Percentiles rank a stretch among this genome's conserved stretches.
These are phyloP conservation scores for Colletotrichum sp. DNA, from an alignment of 2,329 filamentous ascomycete genomes.

Conservation along the genomic window DNA sequence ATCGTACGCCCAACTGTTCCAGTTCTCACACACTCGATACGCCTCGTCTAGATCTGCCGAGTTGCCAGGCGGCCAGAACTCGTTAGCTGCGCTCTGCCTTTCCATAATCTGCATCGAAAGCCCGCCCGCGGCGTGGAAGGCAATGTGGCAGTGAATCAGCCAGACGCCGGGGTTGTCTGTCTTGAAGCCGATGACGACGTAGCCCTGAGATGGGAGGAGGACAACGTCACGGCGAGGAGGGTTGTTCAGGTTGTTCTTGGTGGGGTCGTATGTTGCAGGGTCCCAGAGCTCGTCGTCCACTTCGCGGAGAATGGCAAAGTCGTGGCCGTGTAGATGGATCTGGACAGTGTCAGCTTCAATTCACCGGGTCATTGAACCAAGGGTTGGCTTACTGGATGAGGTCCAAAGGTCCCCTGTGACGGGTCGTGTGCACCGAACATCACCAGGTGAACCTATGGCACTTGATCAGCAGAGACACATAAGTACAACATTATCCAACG, in stretches of 20 bases:
- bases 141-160: slow-evolving; percentile 56
- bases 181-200: slow-evolving; percentile 53
- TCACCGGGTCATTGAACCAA: slow-evolving; percentile 30
- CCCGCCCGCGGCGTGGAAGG: slow-evolving; percentile 45
- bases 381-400: neutral
- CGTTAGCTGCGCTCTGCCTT: neutral
- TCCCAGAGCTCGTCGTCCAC: slow-evolving; percentile 18
- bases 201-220: slow-evolving; percentile 46
- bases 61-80: neutral
- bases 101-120: slow-evolving; percentile 8
- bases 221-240: slow-evolving; percentile 58
- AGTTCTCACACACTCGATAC: neutral
- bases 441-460: neutral
- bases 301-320: slow-evolving; percentile 48
- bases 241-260: slow-evolving; percentile 40
- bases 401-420: neutral
- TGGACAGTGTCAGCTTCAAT: slow-evolving; percentile 49
- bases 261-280: slow-evolving; percentile 16
- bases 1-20: slow-evolving; percentile 13
- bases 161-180: slow-evolving; percentile 54
- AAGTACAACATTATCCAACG: neutral
- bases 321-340: slow-evolving; percentile 56
- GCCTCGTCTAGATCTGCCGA: neutral
- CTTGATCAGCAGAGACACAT: neutral
- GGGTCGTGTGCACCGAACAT: neutral